These are phyloP conservation scores for Fusarium equiseti DNA, from an alignment of 2,329 filamentous ascomycete species.

Conservation along the genomic window DNA sequence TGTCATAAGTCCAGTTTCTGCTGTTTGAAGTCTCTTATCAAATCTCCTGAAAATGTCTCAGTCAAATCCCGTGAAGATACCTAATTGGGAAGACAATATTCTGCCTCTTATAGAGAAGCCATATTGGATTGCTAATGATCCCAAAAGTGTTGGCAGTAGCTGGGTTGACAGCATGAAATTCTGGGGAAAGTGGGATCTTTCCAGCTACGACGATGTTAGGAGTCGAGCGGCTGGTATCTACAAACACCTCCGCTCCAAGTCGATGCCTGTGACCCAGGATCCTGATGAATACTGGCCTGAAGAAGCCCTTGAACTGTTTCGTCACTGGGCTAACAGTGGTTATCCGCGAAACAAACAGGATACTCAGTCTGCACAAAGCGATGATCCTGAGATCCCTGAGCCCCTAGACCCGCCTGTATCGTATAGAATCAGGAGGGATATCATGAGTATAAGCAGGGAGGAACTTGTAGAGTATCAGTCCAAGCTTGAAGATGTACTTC, in stretches of 20 bases:
- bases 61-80: too few species aligned
- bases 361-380: not conserved
- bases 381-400: not conserved
- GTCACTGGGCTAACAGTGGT: not conserved
- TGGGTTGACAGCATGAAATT: not conserved
- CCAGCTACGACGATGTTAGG: not conserved
- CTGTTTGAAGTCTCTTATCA: too few species aligned
- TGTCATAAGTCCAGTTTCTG: too few species aligned
- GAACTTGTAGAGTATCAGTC: not conserved
- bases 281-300: not conserved
- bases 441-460: not conserved
- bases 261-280: not conserved
- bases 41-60: not conserved
- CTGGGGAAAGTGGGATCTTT: slow-evolving; percentile 2
- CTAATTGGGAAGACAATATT: slow-evolving; percentile 2
- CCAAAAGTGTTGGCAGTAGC: not conserved
- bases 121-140: not conserved
- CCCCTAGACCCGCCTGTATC: not conserved
- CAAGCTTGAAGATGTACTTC: not conserved
- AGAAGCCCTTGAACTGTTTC: not conserved
- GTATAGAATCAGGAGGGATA: not conserved
- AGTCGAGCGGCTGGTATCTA: not conserved
- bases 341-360: not conserved
- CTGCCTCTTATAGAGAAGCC: not conserved
- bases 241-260: not conserved